Base-by-base conservation (phyloP, 2,329 filamentous ascomycete species). In the Aspergillus vadensis region DNA sequence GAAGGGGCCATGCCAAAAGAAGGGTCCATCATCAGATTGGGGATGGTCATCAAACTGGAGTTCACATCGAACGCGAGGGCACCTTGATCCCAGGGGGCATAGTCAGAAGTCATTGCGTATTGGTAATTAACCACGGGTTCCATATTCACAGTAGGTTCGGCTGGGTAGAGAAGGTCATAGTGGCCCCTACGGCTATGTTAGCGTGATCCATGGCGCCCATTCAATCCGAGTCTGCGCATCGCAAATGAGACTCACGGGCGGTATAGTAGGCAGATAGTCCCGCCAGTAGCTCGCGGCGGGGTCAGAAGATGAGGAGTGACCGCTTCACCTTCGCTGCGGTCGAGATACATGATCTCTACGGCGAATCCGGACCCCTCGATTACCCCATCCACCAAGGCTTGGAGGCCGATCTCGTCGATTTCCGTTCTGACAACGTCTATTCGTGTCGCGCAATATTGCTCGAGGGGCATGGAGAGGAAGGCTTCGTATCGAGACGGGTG, bases 121-220 rank as follows among this genome's bases (percentile, higher is more conserved):
- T 79, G 77, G 60, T 72, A 74, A 62, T 78, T 78, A 57, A 79
- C 76, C 50, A 77, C 66, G 30, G 75, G 75, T 47, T 72, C 65
- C 70, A 77, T 73, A 59, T 76, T 72, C 53, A 78, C 65, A 59
- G 67, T 67, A 36, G 69, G 68, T 65, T 85, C 83, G 27, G 83
- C 80, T 72, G 86, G 88, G 81, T 99, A 99, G 36, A 98, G 83
- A 63, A 99, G 88, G 76, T 98, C 95, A 76, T 98, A 99, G 77
- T 98, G 95, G 62, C 91, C 92, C 44, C 86, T 88, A 65, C 19
- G 54, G 47, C 51, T 17, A 30, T 23, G 62, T 72, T 67, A 76
- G 71, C 55, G 58, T 30, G 17, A 15, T 25, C 5, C 14, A 41
- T 54, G 36, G 15, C 9, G 15, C 47, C 4, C 8, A 14, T 2